Evolutionary conservation across 2,329 filamentous ascomycete genomes (phyloP).

Genomic region (Talaromyces rugulosus): DNA sequence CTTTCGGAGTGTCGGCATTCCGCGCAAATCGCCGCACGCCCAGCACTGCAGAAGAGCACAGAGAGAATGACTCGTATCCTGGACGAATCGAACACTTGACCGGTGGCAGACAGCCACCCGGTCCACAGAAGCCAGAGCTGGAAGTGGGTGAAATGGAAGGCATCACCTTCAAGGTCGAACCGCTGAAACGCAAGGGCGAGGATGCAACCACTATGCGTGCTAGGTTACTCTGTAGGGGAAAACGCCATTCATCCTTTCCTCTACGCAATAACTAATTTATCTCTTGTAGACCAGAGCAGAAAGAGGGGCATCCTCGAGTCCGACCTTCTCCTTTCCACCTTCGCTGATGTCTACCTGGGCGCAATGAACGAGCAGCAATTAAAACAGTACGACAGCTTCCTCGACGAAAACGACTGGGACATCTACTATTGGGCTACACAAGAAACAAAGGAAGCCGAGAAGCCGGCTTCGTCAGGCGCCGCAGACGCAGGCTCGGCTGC

Average conservation of each 20-base stretch:
- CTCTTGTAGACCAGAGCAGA: conserved; percentile 76
- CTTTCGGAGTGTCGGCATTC: conserved; percentile 7
- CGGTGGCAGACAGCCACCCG: conserved; percentile 55
- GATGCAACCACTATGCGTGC: conserved; percentile 82
- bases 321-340: conserved; percentile 93
- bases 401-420: conserved; percentile 99
- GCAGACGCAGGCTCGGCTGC: conserved; percentile 18
- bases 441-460: conserved; percentile 55
- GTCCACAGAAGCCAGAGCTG: conserved; percentile 60
- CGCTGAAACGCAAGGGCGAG: conserved; percentile 79
- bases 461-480: conserved; percentile 32
- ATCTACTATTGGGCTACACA: conserved; percentile 99
- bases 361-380: conserved; percentile 71
- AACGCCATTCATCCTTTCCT: neutral
- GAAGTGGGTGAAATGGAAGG: conserved; percentile 84
- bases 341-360: conserved; percentile 74
- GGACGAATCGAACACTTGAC: conserved; percentile 64
- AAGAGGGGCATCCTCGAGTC: conserved; percentile 95
- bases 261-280: neutral
- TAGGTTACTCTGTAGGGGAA: conserved; percentile 62
- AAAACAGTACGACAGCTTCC: conserved; percentile 80
- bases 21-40: conserved; percentile 5
- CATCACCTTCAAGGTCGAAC: conserved; percentile 81
- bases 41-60: conserved; percentile 48
- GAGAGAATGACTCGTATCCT: conserved; percentile 57